Conservation (phyloP, 1,284 basidiomycete genomes). For the Cerrena zonata region DNA sequence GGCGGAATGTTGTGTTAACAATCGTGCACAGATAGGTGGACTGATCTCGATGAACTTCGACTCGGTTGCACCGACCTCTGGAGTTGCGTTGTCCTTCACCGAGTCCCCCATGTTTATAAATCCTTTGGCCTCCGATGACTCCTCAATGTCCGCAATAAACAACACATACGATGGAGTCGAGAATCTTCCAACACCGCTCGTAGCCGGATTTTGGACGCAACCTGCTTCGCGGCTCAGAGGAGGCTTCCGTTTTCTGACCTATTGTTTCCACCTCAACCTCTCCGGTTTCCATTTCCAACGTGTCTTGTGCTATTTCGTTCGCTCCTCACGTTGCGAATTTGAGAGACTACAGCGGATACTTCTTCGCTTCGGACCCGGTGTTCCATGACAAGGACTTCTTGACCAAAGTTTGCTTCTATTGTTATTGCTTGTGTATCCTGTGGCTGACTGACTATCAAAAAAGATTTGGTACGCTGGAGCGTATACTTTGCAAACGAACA, state of each 20-base stretch:
- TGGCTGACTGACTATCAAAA: conserved; percentile 1
- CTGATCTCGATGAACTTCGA: conserved; percentile 36
- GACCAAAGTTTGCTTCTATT: no score
- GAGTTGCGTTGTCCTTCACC: conserved; percentile 43
- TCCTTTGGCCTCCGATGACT: conserved; percentile 40
- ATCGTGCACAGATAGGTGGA: conserved; percentile 37
- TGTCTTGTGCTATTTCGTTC: conserved; percentile 51
- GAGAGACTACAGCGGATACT: conserved; percentile 51
- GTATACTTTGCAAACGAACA: conserved; percentile 58
- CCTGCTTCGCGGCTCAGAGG: conserved; percentile 41
- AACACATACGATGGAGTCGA: conserved; percentile 45
- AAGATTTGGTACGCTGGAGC: conserved; percentile 60
- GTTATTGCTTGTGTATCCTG: no score
- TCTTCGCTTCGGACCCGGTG: conserved; percentile 42
- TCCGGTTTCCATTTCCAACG: conserved; percentile 41
- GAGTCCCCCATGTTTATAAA: conserved; percentile 44
- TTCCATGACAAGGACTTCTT: conserved; percentile 46
- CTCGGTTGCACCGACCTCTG: conserved; percentile 25
- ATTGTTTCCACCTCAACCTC: conserved; percentile 37
- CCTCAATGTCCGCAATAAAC: conserved; percentile 29
- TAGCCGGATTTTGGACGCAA: conserved; percentile 43
- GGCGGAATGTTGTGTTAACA: no score
- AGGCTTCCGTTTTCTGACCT: conserved; percentile 52
- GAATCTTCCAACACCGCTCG: conserved; percentile 32
- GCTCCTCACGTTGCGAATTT: conserved; percentile 49